Evolutionary conservation across 2,329 filamentous ascomycete species (phyloP), one percentile per base, ranked within the genome.

Genomic region (Scolecobasidium constrictum): DNA sequence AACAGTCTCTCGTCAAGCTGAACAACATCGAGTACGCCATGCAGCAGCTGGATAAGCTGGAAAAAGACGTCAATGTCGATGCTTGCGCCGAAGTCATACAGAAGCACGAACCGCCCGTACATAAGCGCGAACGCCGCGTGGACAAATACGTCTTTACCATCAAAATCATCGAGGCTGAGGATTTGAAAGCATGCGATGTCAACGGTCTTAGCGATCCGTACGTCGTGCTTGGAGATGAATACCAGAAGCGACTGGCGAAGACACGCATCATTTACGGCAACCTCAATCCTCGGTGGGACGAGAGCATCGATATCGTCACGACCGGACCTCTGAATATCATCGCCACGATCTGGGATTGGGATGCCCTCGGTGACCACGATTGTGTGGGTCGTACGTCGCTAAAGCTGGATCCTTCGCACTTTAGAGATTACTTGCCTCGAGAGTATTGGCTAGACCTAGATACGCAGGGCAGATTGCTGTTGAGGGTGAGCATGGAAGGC

Each of bases 391-490:
- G 92, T 48, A 96, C 92, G n/a, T 94, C 87, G 16, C 72, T 98
- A 50, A 98, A 98, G 64, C 71, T 98, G n/a, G 92, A 98, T 54
- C 92, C 92, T n/a, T 75, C 86, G 31, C 88, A 95, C 64, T 98
- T 98, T 63, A 82, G 86, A 52, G 92, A 98, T 60, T 98, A 94
- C 58, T 70, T 96, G 51, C 92, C 92, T 13, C 78, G 88, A 49
- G 92, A 98, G 61, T 96, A 94, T 60, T 98, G 92, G 92, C 76
- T 98, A 15, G 90, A 96, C 57, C 75, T 98, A 37, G 92, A 98
- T 59, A 94, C 90, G 0, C 92, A 98, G 61, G 92, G 92, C 5
- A 77, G 90, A 40, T 64, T 98, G 22, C 65, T 98, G 45, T 75
- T 98, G 41, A 77, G 90, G 48, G 87, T 98, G 41, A 95, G 87